Percentiles rank a stretch among this genome's conserved stretches.
Evolutionary conservation across 1,284 basidiomycete genomes (phyloP).

Genomic region (Meira miltonrushii): DNA sequence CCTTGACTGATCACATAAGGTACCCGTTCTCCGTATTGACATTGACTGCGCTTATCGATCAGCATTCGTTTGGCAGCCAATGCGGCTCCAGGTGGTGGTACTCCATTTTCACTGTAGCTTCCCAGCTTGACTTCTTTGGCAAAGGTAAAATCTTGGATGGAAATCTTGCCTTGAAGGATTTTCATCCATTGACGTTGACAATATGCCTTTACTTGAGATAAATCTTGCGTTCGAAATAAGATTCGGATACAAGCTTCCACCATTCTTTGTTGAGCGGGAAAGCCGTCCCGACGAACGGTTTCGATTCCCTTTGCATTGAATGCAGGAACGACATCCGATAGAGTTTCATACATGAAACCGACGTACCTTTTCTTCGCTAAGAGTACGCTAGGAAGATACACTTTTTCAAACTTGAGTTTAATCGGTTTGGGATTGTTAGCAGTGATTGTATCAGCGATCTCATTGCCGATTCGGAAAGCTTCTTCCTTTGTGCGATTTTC

Average conservation of each 20-base stretch:
- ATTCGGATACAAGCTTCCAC: constrained; percentile 54
- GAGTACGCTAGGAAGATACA: constrained; percentile 86
- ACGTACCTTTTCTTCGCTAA: constrained; percentile 97
- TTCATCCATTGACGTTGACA: constrained; percentile 80
- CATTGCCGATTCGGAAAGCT: constrained; percentile 84
- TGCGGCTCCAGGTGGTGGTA: constrained; percentile 82
- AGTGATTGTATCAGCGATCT: constrained; percentile 84
- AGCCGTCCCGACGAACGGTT: constrained; percentile 76
- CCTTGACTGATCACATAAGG: constrained; percentile 81
- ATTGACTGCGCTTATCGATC: constrained; percentile 72
- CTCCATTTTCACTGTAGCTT: constrained; percentile 64
- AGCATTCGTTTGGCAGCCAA: constrained; percentile 73
- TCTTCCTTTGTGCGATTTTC: constrained; percentile 84
- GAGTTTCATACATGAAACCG: constrained; percentile 84
- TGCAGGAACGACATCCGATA: constrained; percentile 69
- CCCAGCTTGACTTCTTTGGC: constrained; percentile 90
- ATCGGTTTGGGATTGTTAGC: constrained; percentile 80
- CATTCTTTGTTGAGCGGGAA: constrained; percentile 47
- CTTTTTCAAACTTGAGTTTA: constrained; percentile 97
- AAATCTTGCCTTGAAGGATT: constrained; percentile 72
- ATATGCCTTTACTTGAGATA: constrained; percentile 82
- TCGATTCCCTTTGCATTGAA: constrained; percentile 99
- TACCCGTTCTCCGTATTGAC: constrained; percentile 86
- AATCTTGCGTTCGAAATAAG: constrained; percentile 79
- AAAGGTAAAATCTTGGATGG: constrained; percentile 85